Base-by-base conservation (phyloP, 257 asterid genomes). In the Lycium ferocissimum region DNA sequence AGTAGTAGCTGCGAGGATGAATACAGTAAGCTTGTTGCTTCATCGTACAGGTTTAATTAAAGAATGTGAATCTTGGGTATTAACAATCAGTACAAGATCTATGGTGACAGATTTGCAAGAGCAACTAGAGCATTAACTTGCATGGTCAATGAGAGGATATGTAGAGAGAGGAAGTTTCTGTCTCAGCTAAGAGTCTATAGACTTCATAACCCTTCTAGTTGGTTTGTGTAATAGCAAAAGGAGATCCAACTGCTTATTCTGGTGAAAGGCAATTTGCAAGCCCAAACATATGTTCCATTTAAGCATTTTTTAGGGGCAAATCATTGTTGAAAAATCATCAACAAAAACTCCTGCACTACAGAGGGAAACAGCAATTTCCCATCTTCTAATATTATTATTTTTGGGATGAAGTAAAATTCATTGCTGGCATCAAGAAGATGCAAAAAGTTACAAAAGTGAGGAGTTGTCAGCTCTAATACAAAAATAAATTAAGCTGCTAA, bases 21-120 rank as follows among this genome's bases (percentile, higher is more conserved):
- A 72, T 57, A 72, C 38, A n/a, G 40, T 26, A 63, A 63, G 80
- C 38, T 72, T n/a, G 80, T n/a, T 45, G 38, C 80, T 72, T 72
- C 80, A 43, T 72, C 58, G 22, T 33, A 63, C 14, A 63, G 17
- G 70, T 63, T 9, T 22, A 63, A 63, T 22, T 22, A 63, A 63
- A 62, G 38, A 63, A 22, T 58, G 65, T 18, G 26, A 58, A 18
- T 58, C 65, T 63, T 33, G 70, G 70, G 38, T 63, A 63, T 20
- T 22, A 22, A 63, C 70, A 63, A 63, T 63, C 26, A 63, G 38
- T 63, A 63, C 70, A 63, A 22, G 40, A 63, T 63, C 33, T 58
- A 18, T 10, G 65, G 37, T 63, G 17, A 7, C 37, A 63, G 70
- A 22, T 22, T 40, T 63, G 70, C 38, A 62, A 62, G 15, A 62